phyloP scores from a whole-genome alignment of 495 filamentous ascomycete species.

The Tuber melanosporum region DNA sequence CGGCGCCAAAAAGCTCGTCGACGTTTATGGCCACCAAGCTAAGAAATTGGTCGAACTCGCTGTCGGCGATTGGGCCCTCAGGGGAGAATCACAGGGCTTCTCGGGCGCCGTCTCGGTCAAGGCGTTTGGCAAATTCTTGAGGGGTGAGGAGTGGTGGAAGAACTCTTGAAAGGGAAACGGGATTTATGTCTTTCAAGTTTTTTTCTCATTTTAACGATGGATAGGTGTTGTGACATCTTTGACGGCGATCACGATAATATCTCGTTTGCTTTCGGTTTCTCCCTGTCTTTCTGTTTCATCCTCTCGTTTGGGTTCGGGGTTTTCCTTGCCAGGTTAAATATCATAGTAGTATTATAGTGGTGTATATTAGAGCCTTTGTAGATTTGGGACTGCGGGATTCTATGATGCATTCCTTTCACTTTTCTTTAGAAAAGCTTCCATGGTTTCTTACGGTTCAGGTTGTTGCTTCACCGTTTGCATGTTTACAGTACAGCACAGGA shows the following conservation, averaged over 20 bases:
- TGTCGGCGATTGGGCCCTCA: slow-evolving; percentile 38
- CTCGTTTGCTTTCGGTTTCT: neutral
- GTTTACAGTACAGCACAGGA: neutral
- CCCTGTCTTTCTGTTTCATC: neutral
- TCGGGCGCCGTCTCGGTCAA: slow-evolving; percentile 30
- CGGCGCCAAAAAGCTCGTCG: slow-evolving; percentile 63
- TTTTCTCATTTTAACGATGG: neutral
- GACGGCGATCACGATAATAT: neutral
- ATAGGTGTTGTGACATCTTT: neutral
- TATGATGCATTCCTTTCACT: neutral
- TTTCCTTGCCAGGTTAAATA: neutral
- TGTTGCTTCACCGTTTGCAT: neutral
- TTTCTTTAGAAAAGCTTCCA: neutral
- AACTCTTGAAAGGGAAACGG: slow-evolving; percentile 19
- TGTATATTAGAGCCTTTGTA: neutral
- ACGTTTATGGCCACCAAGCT: slow-evolving; percentile 61
- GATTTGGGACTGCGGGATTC: neutral
- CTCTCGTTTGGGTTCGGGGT: neutral
- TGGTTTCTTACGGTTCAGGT: neutral
- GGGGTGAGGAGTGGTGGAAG: slow-evolving; percentile 34
- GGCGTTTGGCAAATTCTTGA: slow-evolving; percentile 33
- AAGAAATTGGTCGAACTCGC: slow-evolving; percentile 38
- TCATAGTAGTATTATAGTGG: neutral
- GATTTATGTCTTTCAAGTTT: neutral
- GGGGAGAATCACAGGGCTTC: slow-evolving; percentile 19